These are phyloP conservation scores for Talaromyces sp. DNA, from an alignment of 2,329 filamentous ascomycete species.

Conservation along the genomic window DNA sequence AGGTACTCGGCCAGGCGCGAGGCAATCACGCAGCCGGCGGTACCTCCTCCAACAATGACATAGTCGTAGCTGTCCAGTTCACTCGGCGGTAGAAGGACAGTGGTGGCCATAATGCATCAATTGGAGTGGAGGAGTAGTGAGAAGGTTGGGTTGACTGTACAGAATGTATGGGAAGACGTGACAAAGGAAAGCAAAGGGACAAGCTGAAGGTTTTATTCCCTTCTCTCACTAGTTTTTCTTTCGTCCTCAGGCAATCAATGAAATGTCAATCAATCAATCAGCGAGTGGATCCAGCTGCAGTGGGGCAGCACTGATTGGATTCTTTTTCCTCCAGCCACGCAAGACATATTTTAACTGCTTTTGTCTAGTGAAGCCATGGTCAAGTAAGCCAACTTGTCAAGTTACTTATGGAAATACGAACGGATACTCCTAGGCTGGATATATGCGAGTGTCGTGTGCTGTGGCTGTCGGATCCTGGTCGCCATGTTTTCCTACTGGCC, in stretches of 20 bases:
- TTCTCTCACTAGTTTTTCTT: background rate
- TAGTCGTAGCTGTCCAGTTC: slow-evolving; percentile 72
- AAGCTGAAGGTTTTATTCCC: background rate
- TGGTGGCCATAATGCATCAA: slow-evolving; percentile 43
- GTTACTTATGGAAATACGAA: no score
- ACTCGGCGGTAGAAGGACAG: slow-evolving; percentile 58
- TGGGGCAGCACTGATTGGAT: background rate
- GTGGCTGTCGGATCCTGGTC: background rate
- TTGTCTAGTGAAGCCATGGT: background rate
- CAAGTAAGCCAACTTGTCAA: no score
- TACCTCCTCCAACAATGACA: slow-evolving; percentile 78
- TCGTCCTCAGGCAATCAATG: background rate
- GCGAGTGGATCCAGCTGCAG: slow-evolving; percentile 5
- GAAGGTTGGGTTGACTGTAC: background rate
- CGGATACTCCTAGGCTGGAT: background rate
- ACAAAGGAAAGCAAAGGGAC: background rate
- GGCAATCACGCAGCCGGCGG: slow-evolving; percentile 78
- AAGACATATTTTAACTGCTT: background rate
- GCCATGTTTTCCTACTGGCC: slow-evolving; percentile 11
- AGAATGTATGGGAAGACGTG: background rate
- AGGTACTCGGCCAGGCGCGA: slow-evolving; percentile 76
- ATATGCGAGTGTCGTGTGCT: background rate
- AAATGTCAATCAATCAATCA: no score
- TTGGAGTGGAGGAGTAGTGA: background rate
- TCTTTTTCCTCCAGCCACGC: background rate